Base-by-base conservation (phyloP, 371 early-diverging fungal species). In the Saksenaea vasiformis region DNA sequence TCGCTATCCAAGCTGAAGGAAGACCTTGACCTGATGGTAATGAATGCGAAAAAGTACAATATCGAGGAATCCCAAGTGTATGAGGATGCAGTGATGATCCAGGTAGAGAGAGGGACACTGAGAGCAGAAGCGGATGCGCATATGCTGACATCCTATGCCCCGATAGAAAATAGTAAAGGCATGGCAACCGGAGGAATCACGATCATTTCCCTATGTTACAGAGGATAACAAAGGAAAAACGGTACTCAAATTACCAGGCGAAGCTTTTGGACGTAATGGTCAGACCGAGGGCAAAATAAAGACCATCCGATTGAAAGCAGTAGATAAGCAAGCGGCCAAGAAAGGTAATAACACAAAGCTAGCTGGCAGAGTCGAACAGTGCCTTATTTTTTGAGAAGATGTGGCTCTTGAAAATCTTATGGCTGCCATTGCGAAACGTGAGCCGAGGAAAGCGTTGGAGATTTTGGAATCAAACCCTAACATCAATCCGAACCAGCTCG, bases 21-120 rank as follows among this genome's bases (percentile, higher is more conserved):
- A 8, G 95, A 95, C 73, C 66, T 92, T 31, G 78, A 85, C 1
- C 69, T 87, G 11, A 90, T 95, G 90, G 88, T 91, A 35, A 70
- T 75, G 1, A 94, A 95, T 68, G 95, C 95, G 1, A 87, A 87
- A 62, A 84, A 77, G 8, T 95, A 92, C 71, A 95, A 95, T 54
- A 75, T 83, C 8, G 88, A 90, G 56, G 91, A 88, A n/a, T 90
- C 90, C 9, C 80, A 85, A 57, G 89, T 93, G 0, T 90, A 87
- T 69, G 69, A 87, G 28, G 95, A 95, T 74, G 92, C 93, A 14
- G 66, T 76, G 22, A 80, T 74, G 35, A 74, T 94, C 2, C 85
- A 85, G 69, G 85, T 84, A 81, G 60, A 36, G 38, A 59, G 26
- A 24, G n/a, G 26, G 37, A 37, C 11, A 39, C 1, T 39, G 11